Conservation (phyloP, 805 yeast genomes). For the Vanderwaltozyma polyspora region DNA sequence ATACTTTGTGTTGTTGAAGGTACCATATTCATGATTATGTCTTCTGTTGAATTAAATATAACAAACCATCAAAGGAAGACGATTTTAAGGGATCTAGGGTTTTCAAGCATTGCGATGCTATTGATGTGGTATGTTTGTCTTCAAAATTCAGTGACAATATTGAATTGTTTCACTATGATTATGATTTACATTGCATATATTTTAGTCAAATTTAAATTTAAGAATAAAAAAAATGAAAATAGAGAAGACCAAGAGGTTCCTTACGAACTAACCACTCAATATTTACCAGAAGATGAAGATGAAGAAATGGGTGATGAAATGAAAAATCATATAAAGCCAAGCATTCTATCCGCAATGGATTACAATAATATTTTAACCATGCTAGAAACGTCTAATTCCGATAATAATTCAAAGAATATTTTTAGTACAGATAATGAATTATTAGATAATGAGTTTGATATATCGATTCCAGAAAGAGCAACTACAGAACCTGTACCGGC, state of each 20-base stretch:
- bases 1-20: conserved; percentile 28
- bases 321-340: conserved; percentile 17
- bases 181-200: conserved; percentile 16
- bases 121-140: conserved; percentile 18
- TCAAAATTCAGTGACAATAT: conserved; percentile 15
- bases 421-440: neutral
- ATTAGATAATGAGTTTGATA: neutral
- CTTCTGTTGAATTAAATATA: conserved; percentile 10
- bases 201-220: conserved; percentile 9
- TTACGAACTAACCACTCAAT: conserved; percentile 2
- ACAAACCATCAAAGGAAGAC: conserved; percentile 10
- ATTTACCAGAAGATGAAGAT: conserved; percentile 1
- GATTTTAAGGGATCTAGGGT: conserved; percentile 20
- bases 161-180: conserved; percentile 21
- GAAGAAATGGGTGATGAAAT: neutral
- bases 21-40: conserved; percentile 22
- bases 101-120: conserved; percentile 16
- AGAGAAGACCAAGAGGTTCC: conserved; percentile 2
- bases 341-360: conserved; percentile 24
- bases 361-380: conserved; percentile 16
- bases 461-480: conserved; percentile 5
- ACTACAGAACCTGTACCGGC: conserved; percentile 10
- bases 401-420: neutral
- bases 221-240: neutral
- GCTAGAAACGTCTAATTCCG: conserved; percentile 10